A percentile compares a stretch with the other conserved stretches of the same genome.
Evolutionary conservation across 2,329 filamentous ascomycete genomes (phyloP).

Genomic region (Macroventuria anomochaeta): DNA sequence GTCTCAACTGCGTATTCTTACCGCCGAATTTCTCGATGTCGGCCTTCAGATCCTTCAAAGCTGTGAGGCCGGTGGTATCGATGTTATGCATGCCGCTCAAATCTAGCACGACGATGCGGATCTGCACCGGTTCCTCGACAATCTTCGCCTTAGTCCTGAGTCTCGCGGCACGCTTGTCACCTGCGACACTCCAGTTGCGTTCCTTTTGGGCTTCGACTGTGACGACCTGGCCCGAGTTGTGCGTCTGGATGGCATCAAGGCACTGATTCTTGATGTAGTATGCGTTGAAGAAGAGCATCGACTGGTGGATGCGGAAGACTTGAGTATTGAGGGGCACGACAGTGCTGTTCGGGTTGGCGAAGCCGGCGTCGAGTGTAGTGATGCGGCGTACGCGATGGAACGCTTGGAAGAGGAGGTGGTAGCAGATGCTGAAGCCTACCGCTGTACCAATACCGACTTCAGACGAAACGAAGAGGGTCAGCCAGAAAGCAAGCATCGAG

Average conservation of each 20-base stretch:
- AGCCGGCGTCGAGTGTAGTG: constrained; percentile 22
- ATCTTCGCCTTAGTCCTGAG: constrained; percentile 54
- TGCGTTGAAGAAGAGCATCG: constrained; percentile 68
- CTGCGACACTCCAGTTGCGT: constrained; percentile 63
- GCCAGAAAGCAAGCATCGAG: constrained; percentile 68
- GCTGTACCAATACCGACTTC: constrained; percentile 66
- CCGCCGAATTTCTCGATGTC: constrained; percentile 61
- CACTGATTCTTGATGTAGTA: constrained; percentile 59
- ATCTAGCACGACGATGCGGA: constrained; percentile 61
- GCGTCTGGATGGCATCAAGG: constrained; percentile 59
- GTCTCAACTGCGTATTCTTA: constrained; percentile 54
- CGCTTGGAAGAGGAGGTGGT: constrained; percentile 64
- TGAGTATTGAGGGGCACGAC: constrained; percentile 57
- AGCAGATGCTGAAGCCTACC: constrained; percentile 58
- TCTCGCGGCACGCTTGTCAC: constrained; percentile 55
- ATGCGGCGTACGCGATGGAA: constrained; percentile 54
- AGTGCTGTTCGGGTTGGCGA: constrained; percentile 6
- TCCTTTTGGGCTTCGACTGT: constrained; percentile 47
- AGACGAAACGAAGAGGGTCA: constrained; percentile 66
- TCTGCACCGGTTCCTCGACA: constrained; percentile 49
- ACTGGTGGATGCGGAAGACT: constrained; percentile 64
- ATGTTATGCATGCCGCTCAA: constrained; percentile 60
- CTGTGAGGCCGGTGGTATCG: constrained; percentile 60
- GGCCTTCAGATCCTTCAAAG: constrained; percentile 57
- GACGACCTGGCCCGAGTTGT: constrained; percentile 52